These are phyloP conservation scores for Raffaelea albimanens DNA, from an alignment of 2,329 filamentous ascomycete species.

Conservation along the genomic window DNA sequence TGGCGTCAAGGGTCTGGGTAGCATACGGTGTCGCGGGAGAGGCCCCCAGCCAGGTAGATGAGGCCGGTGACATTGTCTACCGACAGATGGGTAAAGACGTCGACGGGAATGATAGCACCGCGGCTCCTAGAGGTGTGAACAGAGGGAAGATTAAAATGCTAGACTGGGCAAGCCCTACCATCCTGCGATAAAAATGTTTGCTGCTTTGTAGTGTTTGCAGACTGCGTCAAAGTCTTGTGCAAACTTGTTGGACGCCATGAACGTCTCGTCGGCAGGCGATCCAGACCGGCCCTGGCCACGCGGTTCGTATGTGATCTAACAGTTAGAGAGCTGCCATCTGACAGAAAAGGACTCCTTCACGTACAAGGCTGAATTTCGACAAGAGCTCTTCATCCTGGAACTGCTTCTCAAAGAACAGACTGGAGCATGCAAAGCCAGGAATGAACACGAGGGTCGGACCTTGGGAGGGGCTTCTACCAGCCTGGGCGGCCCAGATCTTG, in stretches of 20 bases:
- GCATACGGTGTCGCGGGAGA: neutral
- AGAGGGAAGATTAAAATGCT: neutral
- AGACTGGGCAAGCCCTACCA: neutral
- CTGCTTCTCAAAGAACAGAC: constrained; percentile 7
- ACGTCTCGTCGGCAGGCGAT: neutral
- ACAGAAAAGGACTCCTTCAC: too few species aligned
- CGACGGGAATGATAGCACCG: constrained; percentile 2
- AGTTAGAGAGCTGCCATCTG: too few species aligned
- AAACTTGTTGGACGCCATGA: neutral
- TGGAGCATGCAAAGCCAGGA: constrained; percentile 7
- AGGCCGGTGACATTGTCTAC: constrained; percentile 2
- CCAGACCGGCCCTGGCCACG: constrained; percentile 9
- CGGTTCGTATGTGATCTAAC: constrained; percentile 9
- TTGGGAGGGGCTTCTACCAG: constrained; percentile 3
- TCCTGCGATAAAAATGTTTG: constrained; percentile 4
- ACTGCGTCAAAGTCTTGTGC: constrained; percentile 10
- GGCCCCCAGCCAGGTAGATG: constrained; percentile 4
- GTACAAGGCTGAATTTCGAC: constrained; percentile 6
- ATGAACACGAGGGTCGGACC: constrained; percentile 8
- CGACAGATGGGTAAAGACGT: constrained; percentile 4
- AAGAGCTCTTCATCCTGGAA: constrained; percentile 8
- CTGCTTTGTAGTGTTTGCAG: constrained; percentile 5
- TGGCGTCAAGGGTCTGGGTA: too few species aligned
- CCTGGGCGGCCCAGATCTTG: constrained; percentile 8
- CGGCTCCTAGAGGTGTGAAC: constrained; percentile 1